Percentiles rank a stretch among this genome's conserved stretches.
These are phyloP conservation scores for Pholiota adiposa DNA, from an alignment of 1,284 basidiomycete genomes.

Conservation along the genomic window DNA sequence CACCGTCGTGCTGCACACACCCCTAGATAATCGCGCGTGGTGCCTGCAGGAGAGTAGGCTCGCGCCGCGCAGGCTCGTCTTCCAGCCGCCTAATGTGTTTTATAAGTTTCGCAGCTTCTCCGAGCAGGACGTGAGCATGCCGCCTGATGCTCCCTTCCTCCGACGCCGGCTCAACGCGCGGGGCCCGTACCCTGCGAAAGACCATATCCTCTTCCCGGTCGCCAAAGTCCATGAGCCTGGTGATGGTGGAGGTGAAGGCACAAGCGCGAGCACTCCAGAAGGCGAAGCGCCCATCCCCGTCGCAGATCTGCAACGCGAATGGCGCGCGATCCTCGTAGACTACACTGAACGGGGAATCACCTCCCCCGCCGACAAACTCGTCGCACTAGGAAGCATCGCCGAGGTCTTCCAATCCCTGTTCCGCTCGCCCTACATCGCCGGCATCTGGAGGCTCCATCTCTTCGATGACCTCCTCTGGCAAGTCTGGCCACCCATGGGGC, in stretches of 20 bases:
- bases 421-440: not conserved
- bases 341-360: constrained; percentile 6
- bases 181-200: not conserved
- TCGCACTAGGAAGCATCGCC: constrained; percentile 3
- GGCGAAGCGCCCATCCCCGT: not conserved
- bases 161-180: not conserved
- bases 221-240: not conserved
- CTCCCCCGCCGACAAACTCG: constrained; percentile 1
- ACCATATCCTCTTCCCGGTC: not conserved
- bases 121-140: not conserved
- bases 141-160: not conserved
- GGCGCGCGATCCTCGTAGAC: not conserved
- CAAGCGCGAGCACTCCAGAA: too few species aligned
- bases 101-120: constrained; percentile 6
- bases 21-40: constrained; percentile 10
- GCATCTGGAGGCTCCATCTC: constrained; percentile 2
- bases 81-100: constrained; percentile 5
- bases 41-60: constrained; percentile 12
- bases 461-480: constrained; percentile 10
- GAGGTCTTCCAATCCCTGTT: not conserved
- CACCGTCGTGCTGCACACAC: not conserved
- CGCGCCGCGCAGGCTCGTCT: constrained; percentile 5
- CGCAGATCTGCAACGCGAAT: not conserved
- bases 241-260: not conserved
- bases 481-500: constrained; percentile 1